Evolutionary conservation across 371 early-diverging fungal species (phyloP), one percentile per base, ranked within the genome.

Genomic region (Homolaphlyctis polyrhiza): DNA sequence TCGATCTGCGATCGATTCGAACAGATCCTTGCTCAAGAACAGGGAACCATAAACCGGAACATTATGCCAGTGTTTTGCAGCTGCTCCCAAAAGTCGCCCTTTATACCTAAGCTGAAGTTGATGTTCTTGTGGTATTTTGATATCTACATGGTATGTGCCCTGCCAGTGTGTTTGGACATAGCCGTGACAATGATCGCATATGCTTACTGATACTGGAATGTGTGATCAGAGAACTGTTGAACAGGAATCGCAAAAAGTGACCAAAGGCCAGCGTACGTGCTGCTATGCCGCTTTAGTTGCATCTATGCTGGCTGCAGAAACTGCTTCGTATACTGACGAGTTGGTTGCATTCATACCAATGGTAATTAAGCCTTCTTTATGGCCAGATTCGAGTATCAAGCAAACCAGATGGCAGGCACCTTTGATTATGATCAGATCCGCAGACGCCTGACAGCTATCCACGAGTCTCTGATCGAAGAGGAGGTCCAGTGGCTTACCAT

Each of bases 1-100:
- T 72, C 79, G 13, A 54, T 85, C 8, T 81, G 81, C 63, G 80
- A 81, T 50, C 74, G 86, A 11, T 57, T 84, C 54, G 85, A 84
- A 55, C 60, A 71, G 28, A 70, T 73, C 69, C 11, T 71, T 71
- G 30, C 51, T 64, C 2, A 69, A 70, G 13, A 33, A n/a, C 29
- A 45, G 30, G 11, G 14, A 23, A 25, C 4, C 5, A 23, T 28
- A 6, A 25, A 34, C 28, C 14, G 36, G 29, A 5, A n/a, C 35
- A 14, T 16, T n/a, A 29, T 25, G 71, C 0, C 28, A 63, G 2
- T 61, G 29, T 76, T 71, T 45, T 73, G 78, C 64, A 43, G 65
- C 21, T 73, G 75, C 62, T 60, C 67, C 13, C 74, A 75, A 29
- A 48, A 63, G 14, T 62, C 60, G 43, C 72, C 74, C 57, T 85